Conservation (phyloP, 495 filamentous ascomycete genomes). For the Lindgomyces ingoldianus region DNA sequence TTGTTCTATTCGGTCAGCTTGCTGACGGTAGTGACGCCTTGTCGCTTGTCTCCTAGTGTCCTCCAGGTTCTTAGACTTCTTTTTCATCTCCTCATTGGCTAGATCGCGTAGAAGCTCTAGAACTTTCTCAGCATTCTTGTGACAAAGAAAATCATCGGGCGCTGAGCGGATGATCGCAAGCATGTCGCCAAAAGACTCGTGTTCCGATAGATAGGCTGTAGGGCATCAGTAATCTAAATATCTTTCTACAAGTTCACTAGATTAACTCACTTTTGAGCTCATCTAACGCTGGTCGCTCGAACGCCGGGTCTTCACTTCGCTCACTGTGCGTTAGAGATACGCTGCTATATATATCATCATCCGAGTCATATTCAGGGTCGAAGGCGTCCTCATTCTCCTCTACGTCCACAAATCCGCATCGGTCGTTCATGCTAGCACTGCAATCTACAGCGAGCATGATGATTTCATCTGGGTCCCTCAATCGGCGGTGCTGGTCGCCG, state of each 20-base stretch:
- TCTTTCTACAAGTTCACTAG: no score
- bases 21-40: conserved; percentile 2
- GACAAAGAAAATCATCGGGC: neutral
- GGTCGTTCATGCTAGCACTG: conserved; percentile 36
- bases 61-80: conserved; percentile 24
- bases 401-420: conserved; percentile 38
- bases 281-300: conserved; percentile 13
- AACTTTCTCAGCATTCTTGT: conserved; percentile 23
- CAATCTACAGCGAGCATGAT: conserved; percentile 43
- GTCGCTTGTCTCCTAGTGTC: neutral
- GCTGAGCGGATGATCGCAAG: conserved; percentile 30
- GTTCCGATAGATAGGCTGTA: neutral
- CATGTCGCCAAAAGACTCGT: conserved; percentile 41
- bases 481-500: conserved; percentile 31
- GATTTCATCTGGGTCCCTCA: conserved; percentile 41
- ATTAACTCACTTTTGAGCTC: conserved; percentile 12
- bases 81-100: neutral
- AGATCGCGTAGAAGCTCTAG: conserved; percentile 30
- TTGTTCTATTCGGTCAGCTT: conserved; percentile 2
- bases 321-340: neutral
- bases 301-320: conserved; percentile 18
- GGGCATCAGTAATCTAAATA: no score
- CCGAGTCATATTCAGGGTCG: neutral
- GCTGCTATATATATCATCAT: neutral
- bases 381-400: conserved; percentile 36